Evolutionary conservation across 768 basidiomycete species (phyloP).

Genomic region (Pholiota microspora): DNA sequence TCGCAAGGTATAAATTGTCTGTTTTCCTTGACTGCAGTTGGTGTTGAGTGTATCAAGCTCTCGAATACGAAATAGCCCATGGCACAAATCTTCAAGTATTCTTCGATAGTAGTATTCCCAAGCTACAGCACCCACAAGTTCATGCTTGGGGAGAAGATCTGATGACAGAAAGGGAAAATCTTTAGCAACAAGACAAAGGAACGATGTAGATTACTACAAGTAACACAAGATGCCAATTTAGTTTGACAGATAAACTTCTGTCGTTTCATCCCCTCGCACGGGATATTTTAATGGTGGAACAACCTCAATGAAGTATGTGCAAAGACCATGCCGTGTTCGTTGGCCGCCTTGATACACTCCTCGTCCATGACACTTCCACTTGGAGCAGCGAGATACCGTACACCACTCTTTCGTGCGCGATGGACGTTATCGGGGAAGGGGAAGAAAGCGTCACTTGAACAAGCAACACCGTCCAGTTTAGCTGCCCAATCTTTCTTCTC

Average conservation of each 20-base stretch:
- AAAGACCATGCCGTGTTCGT: constrained; percentile 91
- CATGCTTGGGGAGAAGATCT: constrained; percentile 67
- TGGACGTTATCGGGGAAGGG: constrained; percentile 99
- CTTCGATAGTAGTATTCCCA: constrained; percentile 78
- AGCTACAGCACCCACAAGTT: constrained; percentile 70
- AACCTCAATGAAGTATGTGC: constrained; percentile 84
- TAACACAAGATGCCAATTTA: background rate
- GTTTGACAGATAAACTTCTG: constrained; percentile 8
- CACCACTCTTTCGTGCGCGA: constrained; percentile 88
- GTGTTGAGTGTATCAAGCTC: constrained; percentile 40
- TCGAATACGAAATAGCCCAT: constrained; percentile 68
- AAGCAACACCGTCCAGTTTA: constrained; percentile 81
- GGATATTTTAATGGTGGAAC: constrained; percentile 73
- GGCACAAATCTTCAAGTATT: constrained; percentile 62
- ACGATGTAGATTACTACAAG: background rate
- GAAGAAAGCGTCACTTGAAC: constrained; percentile 99
- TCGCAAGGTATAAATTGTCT: constrained; percentile 58
- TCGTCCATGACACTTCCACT: constrained; percentile 96
- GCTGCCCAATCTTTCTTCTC: constrained; percentile 76
- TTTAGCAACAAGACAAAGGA: constrained; percentile 9
- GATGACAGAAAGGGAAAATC: constrained; percentile 41
- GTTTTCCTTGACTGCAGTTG: no score
- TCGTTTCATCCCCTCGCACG: background rate
- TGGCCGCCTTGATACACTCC: constrained; percentile 94
- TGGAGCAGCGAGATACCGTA: constrained; percentile 87